Base-by-base conservation (phyloP, 2,329 filamentous ascomycete genomes). In the Gnomoniopsis smithogilvyi region DNA sequence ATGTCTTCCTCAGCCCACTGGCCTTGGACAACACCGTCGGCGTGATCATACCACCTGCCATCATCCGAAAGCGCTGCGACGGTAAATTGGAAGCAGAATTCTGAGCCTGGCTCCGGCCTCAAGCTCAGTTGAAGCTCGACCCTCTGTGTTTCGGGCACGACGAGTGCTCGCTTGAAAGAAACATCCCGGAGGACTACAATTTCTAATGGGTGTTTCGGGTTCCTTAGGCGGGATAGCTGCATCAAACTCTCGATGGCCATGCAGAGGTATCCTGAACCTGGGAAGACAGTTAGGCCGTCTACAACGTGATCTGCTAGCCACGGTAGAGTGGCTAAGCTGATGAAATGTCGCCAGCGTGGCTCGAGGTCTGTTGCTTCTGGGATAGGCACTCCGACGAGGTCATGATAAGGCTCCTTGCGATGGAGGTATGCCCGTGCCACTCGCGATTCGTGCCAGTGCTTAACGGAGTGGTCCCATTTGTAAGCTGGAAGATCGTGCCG, bases 391-490 rank as follows among this genome's bases (percentile, higher is more conserved):
- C 76, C 76, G 6, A 78, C 64, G 2, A 80, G 59, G 53, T 78
- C 75, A 24, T 76, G 74, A 8, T 73, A 69, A 0, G 70, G 65
- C 30, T 71, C 68, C 6, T 65, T 64, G 1, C 75, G 68, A 50
- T 70, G 68, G 7, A 73, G 68, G 33, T 70, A 70, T 0, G 70
- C 69, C 11, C 68, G 67, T 22, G 68, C 73, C 1, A 72, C 43
- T 6, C 73, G 70, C 0, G 72, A 68, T 59, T 74, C 72, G 26
- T 67, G 67, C 76, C 76, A 79, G 60, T 75, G 74, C 33, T 68
- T 66, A 3, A 68, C 69, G 15, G 70, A 69, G 62, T 80, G 77
- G 59, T 80, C 75, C 77, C 77, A 81, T 3, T 73, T 70, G 60
- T 81, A 81, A 1, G 67, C 66, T 6, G 78, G 78, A 6, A 81